A percentile compares a stretch with the other conserved stretches of the same genome.
phyloP scores from a whole-genome alignment of 2,329 filamentous ascomycete species.

The Elsinoe fawcettii region DNA sequence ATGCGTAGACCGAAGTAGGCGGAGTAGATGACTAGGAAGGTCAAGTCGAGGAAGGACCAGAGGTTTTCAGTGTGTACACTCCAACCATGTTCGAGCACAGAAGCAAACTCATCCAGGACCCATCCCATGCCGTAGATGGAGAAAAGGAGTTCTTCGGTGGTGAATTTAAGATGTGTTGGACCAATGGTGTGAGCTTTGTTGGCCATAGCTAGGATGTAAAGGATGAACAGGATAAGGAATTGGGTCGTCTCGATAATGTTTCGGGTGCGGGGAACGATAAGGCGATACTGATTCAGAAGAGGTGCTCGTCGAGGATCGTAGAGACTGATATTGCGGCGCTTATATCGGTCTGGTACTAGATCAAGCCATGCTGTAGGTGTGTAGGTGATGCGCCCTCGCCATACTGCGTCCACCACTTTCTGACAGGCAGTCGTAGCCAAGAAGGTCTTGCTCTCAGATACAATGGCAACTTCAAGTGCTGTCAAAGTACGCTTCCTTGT shows the following conservation, averaged over 20 bases:
- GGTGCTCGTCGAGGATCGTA: constrained; percentile 71
- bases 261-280: constrained; percentile 71
- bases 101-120: constrained; percentile 70
- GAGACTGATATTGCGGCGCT: constrained; percentile 70
- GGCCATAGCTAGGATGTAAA: constrained; percentile 68
- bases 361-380: constrained; percentile 75
- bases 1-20: constrained; percentile 61
- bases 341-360: constrained; percentile 79
- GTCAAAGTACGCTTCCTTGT: constrained; percentile 57
- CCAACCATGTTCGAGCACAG: constrained; percentile 68
- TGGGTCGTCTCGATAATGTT: constrained; percentile 68
- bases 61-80: constrained; percentile 79
- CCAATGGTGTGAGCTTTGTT: constrained; percentile 49
- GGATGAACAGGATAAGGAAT: constrained; percentile 58
- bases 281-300: constrained; percentile 73
- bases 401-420: constrained; percentile 75
- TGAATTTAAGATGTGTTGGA: constrained; percentile 28
- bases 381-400: constrained; percentile 71
- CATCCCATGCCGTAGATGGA: constrained; percentile 68
- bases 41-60: constrained; percentile 80
- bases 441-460: constrained; percentile 73
- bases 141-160: constrained; percentile 57
- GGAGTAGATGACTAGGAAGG: constrained; percentile 64
- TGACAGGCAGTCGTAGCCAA: constrained; percentile 70
- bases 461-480: constrained; percentile 73